These are phyloP conservation scores for Trichosanthes truncata DNA, from an alignment of 306 rosid species.

Conservation along the genomic window DNA sequence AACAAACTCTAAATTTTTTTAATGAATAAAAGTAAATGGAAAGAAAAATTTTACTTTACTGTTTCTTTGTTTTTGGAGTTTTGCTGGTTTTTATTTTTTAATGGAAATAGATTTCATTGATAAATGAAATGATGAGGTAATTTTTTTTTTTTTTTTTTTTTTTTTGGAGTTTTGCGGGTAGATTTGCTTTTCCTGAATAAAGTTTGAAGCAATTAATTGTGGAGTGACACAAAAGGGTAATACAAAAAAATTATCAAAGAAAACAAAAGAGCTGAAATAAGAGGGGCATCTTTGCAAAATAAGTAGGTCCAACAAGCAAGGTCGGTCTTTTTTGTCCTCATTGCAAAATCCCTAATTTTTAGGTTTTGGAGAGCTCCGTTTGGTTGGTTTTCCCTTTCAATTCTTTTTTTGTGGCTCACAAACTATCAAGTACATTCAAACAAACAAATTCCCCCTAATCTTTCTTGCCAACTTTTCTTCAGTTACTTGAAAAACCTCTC, in stretches of 20 bases:
- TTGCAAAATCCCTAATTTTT: conserved; percentile 5
- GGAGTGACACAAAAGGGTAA: background rate
- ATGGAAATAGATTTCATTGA: too few species aligned
- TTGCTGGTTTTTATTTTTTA: background rate
- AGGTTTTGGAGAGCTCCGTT: conserved; percentile 1
- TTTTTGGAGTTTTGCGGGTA: background rate
- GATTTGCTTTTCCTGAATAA: background rate
- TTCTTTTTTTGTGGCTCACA: background rate
- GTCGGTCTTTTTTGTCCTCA: conserved; percentile 6
- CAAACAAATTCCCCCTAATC: background rate
- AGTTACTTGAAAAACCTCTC: background rate
- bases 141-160: background rate
- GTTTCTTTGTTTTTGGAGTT: background rate
- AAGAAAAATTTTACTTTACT: background rate
- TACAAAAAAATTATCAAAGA: background rate
- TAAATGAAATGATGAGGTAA: too few species aligned
- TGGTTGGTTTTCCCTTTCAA: background rate
- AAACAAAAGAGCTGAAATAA: conserved; percentile 9
- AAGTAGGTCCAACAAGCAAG: conserved; percentile 5
- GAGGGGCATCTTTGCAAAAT: background rate
- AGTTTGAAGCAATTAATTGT: background rate
- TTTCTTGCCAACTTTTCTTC: background rate
- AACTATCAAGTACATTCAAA: background rate
- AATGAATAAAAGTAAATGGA: background rate
- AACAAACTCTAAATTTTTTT: background rate